Evolutionary conservation across 2,329 filamentous ascomycete genomes (phyloP), one percentile per base, ranked within the genome.

Genomic region (Aspergillus proliferans): DNA sequence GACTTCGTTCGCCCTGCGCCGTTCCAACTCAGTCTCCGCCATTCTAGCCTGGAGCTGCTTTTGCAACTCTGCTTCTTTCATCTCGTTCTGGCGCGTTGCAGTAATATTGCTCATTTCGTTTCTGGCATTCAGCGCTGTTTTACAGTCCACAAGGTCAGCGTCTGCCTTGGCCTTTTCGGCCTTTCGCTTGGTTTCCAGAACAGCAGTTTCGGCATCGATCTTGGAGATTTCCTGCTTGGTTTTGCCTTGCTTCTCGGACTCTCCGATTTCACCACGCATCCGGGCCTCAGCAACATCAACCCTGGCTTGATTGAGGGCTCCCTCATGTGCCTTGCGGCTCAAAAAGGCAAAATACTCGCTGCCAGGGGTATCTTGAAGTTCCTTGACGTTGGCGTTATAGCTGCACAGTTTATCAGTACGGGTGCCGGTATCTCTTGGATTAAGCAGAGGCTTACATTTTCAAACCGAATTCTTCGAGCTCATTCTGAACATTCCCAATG

Each of bases 211-310:
- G 56, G 88, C 88, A 67, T 91, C 82, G 71, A 94, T 94, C 74
- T 90, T 92, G 58, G 88, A 87, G 39, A 94, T 87, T 62, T 91
- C 86, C 47, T 90, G 87, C 65, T 93, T 89, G 54, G 90, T 86
- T 60, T 87, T 80, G 55, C 88, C 88, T 61, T 84, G 81, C 61
- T 87, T 86, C 65, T 89, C 78, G 21, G 88, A 84, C 68, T 93
- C 88, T 50, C 71, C 71, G 26, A 73, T 71, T 50, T 73, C 84
- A 61, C 87, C 84, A 55, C 86, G 67, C 69, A 81, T 82, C 12
- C 76, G 70, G 6, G 79, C 80, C 54, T 81, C 74, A 12, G 79
- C 79, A 18, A 82, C 79, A 53, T 82, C 79, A 49, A 81, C 75
- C 60, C 80, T 80, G 30, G 87, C 87, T 66, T 92, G 87, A 71